These are phyloP conservation scores for Cornus florida DNA, from an alignment of 148 eudicot genomes.

Conservation along the genomic window DNA sequence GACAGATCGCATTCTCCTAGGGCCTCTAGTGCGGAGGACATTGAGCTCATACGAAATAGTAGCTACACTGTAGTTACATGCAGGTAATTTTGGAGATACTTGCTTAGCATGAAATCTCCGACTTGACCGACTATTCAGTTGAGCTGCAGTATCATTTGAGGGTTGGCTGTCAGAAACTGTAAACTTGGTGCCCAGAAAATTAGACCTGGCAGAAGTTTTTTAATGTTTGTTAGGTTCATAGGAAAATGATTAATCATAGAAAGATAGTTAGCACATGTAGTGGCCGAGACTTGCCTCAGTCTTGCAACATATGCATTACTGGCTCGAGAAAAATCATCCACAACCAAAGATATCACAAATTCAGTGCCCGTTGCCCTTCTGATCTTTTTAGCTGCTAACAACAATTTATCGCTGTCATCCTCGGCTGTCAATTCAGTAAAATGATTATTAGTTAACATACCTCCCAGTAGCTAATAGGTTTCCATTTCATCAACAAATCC, in stretches of 20 bases:
- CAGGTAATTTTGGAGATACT: slow-evolving; percentile 75
- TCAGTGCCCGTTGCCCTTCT: slow-evolving; percentile 79
- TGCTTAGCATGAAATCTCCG: slow-evolving; percentile 71
- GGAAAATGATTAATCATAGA: neutral
- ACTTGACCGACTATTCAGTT: slow-evolving; percentile 38
- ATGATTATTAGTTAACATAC: neutral
- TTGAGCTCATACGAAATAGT: slow-evolving; percentile 81
- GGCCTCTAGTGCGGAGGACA: slow-evolving; percentile 86
- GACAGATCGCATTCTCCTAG: slow-evolving; percentile 69
- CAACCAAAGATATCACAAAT: slow-evolving; percentile 75
- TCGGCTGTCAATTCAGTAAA: slow-evolving; percentile 53
- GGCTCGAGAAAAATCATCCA: slow-evolving; percentile 83
- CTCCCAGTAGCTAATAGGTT: neutral
- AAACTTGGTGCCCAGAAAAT: slow-evolving; percentile 91
- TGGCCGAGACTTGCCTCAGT: slow-evolving; percentile 55
- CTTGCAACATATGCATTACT: slow-evolving; percentile 84
- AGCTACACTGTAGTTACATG: slow-evolving; percentile 65
- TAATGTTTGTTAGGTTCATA: slow-evolving; percentile 2
- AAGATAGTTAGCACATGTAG: neutral
- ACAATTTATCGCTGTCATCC: slow-evolving; percentile 68
- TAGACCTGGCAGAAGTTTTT: slow-evolving; percentile 55
- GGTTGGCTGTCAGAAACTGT: slow-evolving; percentile 76
- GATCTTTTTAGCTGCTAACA: slow-evolving; percentile 77
- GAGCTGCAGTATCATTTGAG: slow-evolving; percentile 41
- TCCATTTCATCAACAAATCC: neutral